Base-by-base conservation (phyloP, 805 yeast species). In the Candida ulmi region DNA sequence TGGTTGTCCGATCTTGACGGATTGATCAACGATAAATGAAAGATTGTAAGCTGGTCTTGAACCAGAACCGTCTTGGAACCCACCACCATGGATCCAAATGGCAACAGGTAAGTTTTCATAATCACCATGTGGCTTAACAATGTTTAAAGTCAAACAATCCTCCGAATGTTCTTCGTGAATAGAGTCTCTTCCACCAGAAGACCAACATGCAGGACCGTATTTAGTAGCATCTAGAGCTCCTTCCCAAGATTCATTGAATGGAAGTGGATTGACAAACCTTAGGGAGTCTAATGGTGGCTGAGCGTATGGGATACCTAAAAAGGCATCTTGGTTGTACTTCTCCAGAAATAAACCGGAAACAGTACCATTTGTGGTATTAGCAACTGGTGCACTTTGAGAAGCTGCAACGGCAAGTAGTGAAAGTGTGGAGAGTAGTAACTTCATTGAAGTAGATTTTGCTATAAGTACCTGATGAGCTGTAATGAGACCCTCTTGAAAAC, bases 61-160 rank as follows among this genome's bases (percentile, higher is more conserved):
- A 21, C 41, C 36, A 2, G 63, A 44, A 15, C 67, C 65, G 17
- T 48, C 48, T 4, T 38, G 17, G 37, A 55, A 61, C 2, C 64
- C 58, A 26, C 69, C 69, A 12, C 69, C 69, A 39, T 62, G 63
- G 29, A 64, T 51, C 60, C 63, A 62, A n/a, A 55, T 45, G 31
- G 50, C 49, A 11, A 60, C 62, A 5, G 70, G 70, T 17, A 52
- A 39, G 13, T 45, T 30, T 2, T 35, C 18, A 32, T 42, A 36
- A 32, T 42, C 28, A 13, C 48, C 44, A 4, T 38, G 19, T 6
- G 63, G 62, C 11, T 43, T 45, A 18, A 50, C 55, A 26, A 61
- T 48, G 41, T 59, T 60, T 16, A 61, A 39, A 6, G 45, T 47
- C 25, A 61, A 47, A 44, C 64, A 60, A 41, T 61, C 61, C 40